Conservation (phyloP, 2,329 filamentous ascomycete genomes). For the Amylocarpus encephaloides region DNA sequence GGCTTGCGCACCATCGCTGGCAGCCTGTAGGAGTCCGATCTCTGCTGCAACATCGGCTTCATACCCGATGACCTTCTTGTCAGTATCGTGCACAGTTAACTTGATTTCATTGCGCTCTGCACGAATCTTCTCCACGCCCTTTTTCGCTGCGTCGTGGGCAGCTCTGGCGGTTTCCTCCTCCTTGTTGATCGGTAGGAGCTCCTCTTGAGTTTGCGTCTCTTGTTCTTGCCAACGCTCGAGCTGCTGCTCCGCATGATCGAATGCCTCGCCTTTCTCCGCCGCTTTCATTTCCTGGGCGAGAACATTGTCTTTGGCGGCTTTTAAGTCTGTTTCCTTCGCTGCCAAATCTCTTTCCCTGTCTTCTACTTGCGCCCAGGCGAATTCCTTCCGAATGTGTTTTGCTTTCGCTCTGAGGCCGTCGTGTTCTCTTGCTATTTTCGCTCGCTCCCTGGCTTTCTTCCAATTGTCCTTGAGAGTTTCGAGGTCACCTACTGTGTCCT, state of each 20-base stretch:
- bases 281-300: constrained; percentile 39
- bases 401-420: constrained; percentile 57
- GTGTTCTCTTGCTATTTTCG: constrained; percentile 60
- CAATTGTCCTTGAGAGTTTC: constrained; percentile 49
- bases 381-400: constrained; percentile 44
- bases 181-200: constrained; percentile 40
- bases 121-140: constrained; percentile 47
- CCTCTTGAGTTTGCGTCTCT: constrained; percentile 16
- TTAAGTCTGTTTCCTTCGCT: constrained; percentile 34
- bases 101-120: constrained; percentile 61
- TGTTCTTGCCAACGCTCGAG: constrained; percentile 31
- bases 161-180: constrained; percentile 43
- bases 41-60: constrained; percentile 49
- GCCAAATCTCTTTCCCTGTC: constrained; percentile 58
- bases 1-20: constrained; percentile 63
- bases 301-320: constrained; percentile 34
- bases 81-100: constrained; percentile 47
- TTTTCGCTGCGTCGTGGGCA: constrained; percentile 47
- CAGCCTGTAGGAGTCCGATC: constrained; percentile 54
- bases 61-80: constrained; percentile 40
- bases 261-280: constrained; percentile 40
- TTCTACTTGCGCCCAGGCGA: constrained; percentile 85
- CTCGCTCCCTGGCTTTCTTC: constrained; percentile 57
- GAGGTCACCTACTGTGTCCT: constrained; percentile 57
- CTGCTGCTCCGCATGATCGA: constrained; percentile 28